A percentile compares a stretch with the other conserved stretches of the same genome.
phyloP scores from a whole-genome alignment of 192 early-diverging fungal species.

The Gigaspora rosea region DNA sequence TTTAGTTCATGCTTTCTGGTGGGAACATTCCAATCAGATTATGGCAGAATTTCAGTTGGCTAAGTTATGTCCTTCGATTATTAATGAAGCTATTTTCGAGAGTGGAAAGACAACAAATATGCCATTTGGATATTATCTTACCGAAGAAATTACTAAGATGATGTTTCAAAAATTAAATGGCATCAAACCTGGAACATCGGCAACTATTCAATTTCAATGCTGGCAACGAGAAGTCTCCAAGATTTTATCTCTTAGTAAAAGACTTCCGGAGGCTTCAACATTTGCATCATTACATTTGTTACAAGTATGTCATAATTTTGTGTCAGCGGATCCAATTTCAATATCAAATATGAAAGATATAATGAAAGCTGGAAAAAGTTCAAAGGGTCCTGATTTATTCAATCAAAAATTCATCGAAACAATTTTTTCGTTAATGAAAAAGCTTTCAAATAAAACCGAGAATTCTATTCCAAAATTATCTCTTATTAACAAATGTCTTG shows the following conservation, averaged over 20 bases:
- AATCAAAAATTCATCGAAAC: conserved; percentile 7
- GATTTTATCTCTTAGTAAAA: conserved; percentile 8
- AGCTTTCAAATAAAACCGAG: conserved; percentile 3
- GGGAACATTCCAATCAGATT: conserved; percentile 16
- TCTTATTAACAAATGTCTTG: conserved; percentile 14
- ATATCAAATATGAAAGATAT: background rate
- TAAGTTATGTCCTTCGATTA: background rate
- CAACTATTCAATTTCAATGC: background rate
- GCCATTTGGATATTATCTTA: background rate
- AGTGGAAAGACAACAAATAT: background rate
- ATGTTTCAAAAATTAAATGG: background rate
- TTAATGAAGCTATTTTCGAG: conserved; percentile 5
- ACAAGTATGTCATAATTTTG: conserved; percentile 20
- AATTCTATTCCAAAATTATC: conserved; percentile 4
- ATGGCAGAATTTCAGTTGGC: conserved; percentile 29
- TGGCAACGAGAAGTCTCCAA: conserved; percentile 18
- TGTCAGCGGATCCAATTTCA: conserved; percentile 8
- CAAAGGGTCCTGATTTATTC: background rate
- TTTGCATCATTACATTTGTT: conserved; percentile 1
- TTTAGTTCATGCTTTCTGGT: conserved; percentile 21
- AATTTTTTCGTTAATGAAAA: conserved; percentile 9
- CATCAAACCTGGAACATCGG: background rate
- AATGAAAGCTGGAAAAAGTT: background rate
- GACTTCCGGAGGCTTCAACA: background rate
- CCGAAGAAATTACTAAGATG: conserved; percentile 8